Evolutionary conservation across 306 rosid genomes (phyloP).

Genomic region (Cucumis cinereus): DNA sequence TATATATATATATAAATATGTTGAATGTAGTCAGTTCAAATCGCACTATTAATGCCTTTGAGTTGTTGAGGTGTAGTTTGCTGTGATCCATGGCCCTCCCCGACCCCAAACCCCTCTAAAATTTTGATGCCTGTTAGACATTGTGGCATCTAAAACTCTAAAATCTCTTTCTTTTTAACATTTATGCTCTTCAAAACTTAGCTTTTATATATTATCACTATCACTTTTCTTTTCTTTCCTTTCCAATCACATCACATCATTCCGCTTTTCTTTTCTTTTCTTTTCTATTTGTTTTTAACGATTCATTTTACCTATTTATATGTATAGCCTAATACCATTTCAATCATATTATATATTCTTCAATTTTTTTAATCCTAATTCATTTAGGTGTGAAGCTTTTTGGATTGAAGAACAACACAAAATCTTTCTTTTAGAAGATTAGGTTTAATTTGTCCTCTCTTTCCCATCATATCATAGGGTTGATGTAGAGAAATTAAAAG

Average conservation of each 20-base stretch:
- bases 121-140: not conserved
- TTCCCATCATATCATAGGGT: not conserved
- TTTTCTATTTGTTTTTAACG: too few species aligned
- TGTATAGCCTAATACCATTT: too few species aligned
- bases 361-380: too few species aligned
- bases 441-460: not conserved
- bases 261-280: not conserved
- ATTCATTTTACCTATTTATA: not conserved
- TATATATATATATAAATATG: too few species aligned
- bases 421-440: not conserved
- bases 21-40: constrained; percentile 7
- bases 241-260: not conserved
- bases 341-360: too few species aligned
- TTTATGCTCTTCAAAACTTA: constrained; percentile 6
- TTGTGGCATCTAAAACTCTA: constrained; percentile 7
- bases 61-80: not conserved
- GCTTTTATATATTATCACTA: not conserved
- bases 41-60: constrained; percentile 1
- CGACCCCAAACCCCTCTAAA: not conserved
- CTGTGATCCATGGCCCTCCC: not conserved
- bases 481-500: not conserved
- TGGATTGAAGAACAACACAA: too few species aligned
- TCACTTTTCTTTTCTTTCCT: not conserved
- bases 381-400: too few species aligned
- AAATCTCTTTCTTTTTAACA: not conserved